Evolutionary conservation across 768 basidiomycete genomes (phyloP), one percentile per base, ranked within the genome.

Genomic region (Pulveroboletus ravenelii): DNA sequence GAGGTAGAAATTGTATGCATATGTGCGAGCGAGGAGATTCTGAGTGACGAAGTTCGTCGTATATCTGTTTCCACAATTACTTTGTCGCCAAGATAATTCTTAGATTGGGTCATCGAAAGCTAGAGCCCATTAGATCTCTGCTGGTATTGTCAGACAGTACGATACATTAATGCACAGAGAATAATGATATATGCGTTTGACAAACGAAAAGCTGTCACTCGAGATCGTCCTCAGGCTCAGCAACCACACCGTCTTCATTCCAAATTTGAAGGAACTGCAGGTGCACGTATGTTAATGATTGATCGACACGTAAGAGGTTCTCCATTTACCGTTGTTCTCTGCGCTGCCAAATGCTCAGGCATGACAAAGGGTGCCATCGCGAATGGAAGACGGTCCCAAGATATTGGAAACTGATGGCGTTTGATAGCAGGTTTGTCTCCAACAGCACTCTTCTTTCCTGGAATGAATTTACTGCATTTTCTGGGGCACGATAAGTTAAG

Each of bases 381-480:
- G 56, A 78, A 90, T 3, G 85, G 83, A 45, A 94, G 68, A 15
- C 87, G 78, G 23, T 82, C 79, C 85, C 91, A 91, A 27, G 78
- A 75, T 35, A 92, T 78, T 6, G 79, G 78, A 36, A 74, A 70
- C 2, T 84, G 80, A 56, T 84, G 73, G 25, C 81, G 80, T 58
- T 80, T 82, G 2, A 73, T 66, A 5, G 84, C 89, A 13, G 87
- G 78, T 62, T 84, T 89, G 67, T 99, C 95, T 1, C 94, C 94
- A 3, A 87, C 66, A 0, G 89, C 82, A 47, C 83, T 90, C 71
- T 97, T 97, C 78, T 97, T 98, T 17, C 87, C 87, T 5, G 84
- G 68, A 5, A 84, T 78, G 63, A 89, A 96, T 68, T 93, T 97
- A 41, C 78, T 75, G 57, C 93, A 93, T 88, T 96, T 98, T 39